Evolutionary conservation across 768 basidiomycete genomes (phyloP), one percentile per base, ranked within the genome.

Genomic region (Strobilomyces dryophilus): DNA sequence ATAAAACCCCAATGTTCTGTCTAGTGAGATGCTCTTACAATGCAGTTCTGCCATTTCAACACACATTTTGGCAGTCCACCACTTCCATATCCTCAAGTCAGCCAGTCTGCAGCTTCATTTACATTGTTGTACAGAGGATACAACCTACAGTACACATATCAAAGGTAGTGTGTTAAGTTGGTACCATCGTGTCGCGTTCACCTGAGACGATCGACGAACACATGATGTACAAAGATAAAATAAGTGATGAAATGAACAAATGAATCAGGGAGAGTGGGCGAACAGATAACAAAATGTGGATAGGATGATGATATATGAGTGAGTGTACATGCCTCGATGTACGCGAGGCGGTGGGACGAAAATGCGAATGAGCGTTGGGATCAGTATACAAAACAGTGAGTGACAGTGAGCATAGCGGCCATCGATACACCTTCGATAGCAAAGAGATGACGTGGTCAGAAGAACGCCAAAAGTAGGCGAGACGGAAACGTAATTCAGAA

Each of bases 81-180:
- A 35, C 44, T 18, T 43, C 0, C 2, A 31, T 20, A 9, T 17
- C 42, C n/a, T 20, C 15, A 20, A 15, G 2, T 21, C n/a, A 20
- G 15, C 7, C 35, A 9, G 24, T 29, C 36, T 53, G 17, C 35
- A 50, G 24, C 34, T 58, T 63, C 59, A 61, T 58, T n/a, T 57
- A 61, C 62, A 61, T 5, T 66, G 48, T 42, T 43, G 44, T 64
- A 66, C 62, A 65, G 51, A 45, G 43, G 31, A 47, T 59, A 61
- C 62, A 64, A 53, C 39, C 31, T 47, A 46, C 54, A 49, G 59
- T 66, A 65, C 61, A 65, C 45, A 20, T 58, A 55, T 55, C 15
- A n/a, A 43, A 47, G 47, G 24, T 44, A 34, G 42, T 45, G n/a
- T 52, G 47, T 49, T 45, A 36, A 52, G 49, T 29, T 47, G n/a